Conservation (phyloP, 2,329 filamentous ascomycete genomes). For the Xylariaceae sp. region DNA sequence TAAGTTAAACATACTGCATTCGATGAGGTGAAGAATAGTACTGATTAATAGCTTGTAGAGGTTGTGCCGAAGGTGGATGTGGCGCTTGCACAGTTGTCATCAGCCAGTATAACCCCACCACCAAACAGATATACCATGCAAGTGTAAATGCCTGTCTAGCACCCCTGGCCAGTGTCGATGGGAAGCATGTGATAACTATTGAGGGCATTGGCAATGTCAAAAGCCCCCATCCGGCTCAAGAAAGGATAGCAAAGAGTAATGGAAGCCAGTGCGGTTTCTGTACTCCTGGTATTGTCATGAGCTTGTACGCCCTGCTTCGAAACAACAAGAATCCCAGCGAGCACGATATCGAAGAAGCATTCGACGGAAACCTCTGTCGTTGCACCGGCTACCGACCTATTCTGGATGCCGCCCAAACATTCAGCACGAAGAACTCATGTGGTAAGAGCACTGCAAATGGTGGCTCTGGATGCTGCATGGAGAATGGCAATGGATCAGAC, state of each 20-base stretch:
- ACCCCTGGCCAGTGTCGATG: slow-evolving; percentile 86
- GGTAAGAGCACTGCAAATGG: slow-evolving; percentile 47
- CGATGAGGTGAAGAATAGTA: neutral
- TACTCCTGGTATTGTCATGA: slow-evolving; percentile 97
- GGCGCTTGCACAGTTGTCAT: slow-evolving; percentile 95
- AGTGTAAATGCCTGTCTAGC: slow-evolving; percentile 95
- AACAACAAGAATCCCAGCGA: slow-evolving; percentile 76
- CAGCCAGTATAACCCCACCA: slow-evolving; percentile 89
- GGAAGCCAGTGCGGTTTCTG: slow-evolving; percentile 94
- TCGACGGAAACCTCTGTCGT: slow-evolving; percentile 92
- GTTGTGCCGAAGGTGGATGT: slow-evolving; percentile 93
- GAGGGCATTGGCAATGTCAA: slow-evolving; percentile 91
- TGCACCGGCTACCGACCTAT: slow-evolving; percentile 96
- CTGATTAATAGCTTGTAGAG: slow-evolving; percentile 39
- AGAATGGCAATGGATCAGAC: slow-evolving; percentile 47
- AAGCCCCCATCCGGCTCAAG: slow-evolving; percentile 82
- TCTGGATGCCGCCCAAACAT: slow-evolving; percentile 87
- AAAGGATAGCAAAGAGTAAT: slow-evolving; percentile 85
- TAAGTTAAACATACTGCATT: slow-evolving; percentile 33
- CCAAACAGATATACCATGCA: slow-evolving; percentile 89
- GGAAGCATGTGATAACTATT: slow-evolving; percentile 96
- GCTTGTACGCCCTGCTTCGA: slow-evolving; percentile 84
- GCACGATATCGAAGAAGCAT: slow-evolving; percentile 88
- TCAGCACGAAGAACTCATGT: slow-evolving; percentile 56
- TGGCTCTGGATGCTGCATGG: slow-evolving; percentile 67